Evolutionary conservation across 805 yeast species (phyloP).

Genomic region (Sugiyamaella valdiviana): DNA sequence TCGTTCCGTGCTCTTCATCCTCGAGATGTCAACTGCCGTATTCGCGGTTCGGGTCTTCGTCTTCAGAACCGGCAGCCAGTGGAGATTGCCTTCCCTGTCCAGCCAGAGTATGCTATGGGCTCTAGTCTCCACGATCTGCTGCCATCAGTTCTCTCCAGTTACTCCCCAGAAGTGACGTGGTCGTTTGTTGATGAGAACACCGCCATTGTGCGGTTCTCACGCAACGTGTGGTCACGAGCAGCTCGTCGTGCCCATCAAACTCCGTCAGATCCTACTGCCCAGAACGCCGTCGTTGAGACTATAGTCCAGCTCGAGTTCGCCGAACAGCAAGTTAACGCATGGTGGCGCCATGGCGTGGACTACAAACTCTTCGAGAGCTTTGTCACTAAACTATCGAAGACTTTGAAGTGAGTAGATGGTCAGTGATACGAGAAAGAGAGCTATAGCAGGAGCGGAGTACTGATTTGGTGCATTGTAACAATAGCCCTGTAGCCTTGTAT

Average conservation of each 20-base stretch:
- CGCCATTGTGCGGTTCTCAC: neutral
- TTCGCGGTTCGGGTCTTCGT: neutral
- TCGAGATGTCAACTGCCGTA: neutral
- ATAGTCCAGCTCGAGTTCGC: neutral
- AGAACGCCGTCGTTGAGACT: no score
- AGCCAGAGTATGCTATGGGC: neutral
- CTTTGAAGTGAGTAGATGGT: neutral
- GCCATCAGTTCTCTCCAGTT: neutral
- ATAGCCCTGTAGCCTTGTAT: no score
- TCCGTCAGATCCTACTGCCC: no score
- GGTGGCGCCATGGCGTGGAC: slow-evolving; percentile 14
- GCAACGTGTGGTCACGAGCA: slow-evolving; percentile 20
- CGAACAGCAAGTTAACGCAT: neutral
- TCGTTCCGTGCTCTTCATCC: slow-evolving; percentile 21
- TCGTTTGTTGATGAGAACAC: neutral
- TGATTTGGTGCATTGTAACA: no score
- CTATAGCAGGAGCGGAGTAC: no score
- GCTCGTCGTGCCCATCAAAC: slow-evolving; percentile 11
- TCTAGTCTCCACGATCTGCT: neutral
- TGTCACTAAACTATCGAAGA: neutral
- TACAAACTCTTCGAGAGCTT: slow-evolving; percentile 14
- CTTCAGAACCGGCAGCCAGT: neutral
- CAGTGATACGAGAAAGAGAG: no score
- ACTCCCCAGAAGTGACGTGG: neutral
- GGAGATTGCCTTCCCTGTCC: neutral